Conservation (phyloP, 345 rosid species). For the Corchorus olitorius region DNA sequence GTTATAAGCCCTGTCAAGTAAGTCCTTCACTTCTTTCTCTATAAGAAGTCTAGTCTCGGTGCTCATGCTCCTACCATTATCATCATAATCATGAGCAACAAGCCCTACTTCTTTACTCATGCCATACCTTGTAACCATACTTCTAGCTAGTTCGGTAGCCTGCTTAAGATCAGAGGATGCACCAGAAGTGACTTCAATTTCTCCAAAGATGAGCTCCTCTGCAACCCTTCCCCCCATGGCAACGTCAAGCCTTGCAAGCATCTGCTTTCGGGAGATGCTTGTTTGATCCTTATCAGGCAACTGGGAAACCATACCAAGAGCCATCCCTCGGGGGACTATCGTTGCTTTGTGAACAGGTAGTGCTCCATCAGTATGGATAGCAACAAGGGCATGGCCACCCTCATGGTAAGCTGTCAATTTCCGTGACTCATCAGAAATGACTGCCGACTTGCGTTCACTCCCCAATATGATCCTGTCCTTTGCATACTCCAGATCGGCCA, state of each 20-base stretch:
- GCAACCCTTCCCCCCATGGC: constrained; percentile 95
- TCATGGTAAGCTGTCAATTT: constrained; percentile 89
- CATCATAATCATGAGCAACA: constrained; percentile 73
- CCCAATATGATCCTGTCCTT: constrained; percentile 98
- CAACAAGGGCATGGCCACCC: constrained; percentile 98
- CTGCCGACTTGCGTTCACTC: constrained; percentile 94
- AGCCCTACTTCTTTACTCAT: constrained; percentile 72
- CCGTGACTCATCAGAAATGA: constrained; percentile 78
- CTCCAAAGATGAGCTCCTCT: constrained; percentile 91
- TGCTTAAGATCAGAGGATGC: constrained; percentile 83
- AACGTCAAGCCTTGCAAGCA: constrained; percentile 95
- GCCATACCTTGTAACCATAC: constrained; percentile 70
- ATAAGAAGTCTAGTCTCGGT: constrained; percentile 91
- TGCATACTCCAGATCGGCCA: constrained; percentile 89
- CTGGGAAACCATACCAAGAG: constrained; percentile 94
- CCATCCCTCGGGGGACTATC: constrained; percentile 88
- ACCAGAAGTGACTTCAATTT: constrained; percentile 85
- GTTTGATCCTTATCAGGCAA: constrained; percentile 86
- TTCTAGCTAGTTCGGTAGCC: constrained; percentile 82
- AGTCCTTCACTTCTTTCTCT: constrained; percentile 74
- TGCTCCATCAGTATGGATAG: constrained; percentile 87
- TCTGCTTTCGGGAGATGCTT: constrained; percentile 74
- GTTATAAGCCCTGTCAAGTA: constrained; percentile 80
- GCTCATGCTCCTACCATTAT: constrained; percentile 97
- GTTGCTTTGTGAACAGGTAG: constrained; percentile 94